phyloP scores from a whole-genome alignment of 192 early-diverging fungal species.

The Backusella liffmaniae region DNA sequence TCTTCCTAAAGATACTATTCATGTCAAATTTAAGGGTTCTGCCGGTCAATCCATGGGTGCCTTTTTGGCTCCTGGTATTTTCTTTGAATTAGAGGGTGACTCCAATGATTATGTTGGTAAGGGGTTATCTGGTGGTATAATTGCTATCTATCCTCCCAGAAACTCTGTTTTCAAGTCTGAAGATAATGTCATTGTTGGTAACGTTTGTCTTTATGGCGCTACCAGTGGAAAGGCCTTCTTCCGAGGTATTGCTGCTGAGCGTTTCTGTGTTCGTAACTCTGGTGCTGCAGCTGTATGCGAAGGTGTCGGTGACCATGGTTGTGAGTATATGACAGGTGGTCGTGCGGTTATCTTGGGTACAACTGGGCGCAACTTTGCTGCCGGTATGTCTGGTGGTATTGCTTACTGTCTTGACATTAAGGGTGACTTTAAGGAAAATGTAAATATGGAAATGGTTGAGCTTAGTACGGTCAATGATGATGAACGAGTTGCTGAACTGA shows the following conservation, averaged over 20 bases:
- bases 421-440: constrained; percentile 63
- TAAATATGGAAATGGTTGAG: constrained; percentile 93
- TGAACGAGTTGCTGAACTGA: constrained; percentile 77
- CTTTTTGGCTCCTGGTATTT: constrained; percentile 88
- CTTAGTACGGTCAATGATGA: constrained; percentile 77
- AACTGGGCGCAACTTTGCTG: constrained; percentile 97
- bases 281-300: constrained; percentile 95
- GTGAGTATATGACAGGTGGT: constrained; percentile 99
- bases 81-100: constrained; percentile 94
- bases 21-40: constrained; percentile 82
- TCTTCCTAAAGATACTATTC: constrained; percentile 86
- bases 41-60: constrained; percentile 97
- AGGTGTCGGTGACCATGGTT: constrained; percentile 98
- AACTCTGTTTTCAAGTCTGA: constrained; percentile 73
- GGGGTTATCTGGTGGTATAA: constrained; percentile 91
- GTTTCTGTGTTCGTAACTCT: constrained; percentile 98
- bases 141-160: constrained; percentile 92
- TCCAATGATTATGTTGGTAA: constrained; percentile 99
- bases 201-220: constrained; percentile 97
- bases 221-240: constrained; percentile 91
- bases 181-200: constrained; percentile 94
- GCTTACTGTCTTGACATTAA: constrained; percentile 86
- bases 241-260: constrained; percentile 93
- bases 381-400: constrained; percentile 98
- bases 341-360: constrained; percentile 84